phyloP scores from a whole-genome alignment of 2,329 filamentous ascomycete species.

The Fusarium sp. region DNA sequence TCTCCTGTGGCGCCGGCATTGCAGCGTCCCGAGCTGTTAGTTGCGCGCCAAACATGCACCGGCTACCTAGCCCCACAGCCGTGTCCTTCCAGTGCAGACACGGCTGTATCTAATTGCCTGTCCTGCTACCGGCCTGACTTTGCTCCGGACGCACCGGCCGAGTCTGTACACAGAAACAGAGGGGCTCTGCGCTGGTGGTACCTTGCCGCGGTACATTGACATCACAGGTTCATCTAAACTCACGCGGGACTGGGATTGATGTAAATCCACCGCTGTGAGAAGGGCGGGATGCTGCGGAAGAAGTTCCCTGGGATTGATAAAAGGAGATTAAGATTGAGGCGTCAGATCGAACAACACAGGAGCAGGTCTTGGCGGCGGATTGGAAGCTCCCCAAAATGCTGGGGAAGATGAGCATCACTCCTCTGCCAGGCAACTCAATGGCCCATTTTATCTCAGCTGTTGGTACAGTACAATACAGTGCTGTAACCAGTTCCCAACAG shows the following conservation, averaged over 20 bases:
- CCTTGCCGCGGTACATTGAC: conserved; percentile 1
- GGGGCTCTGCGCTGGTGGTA: conserved; percentile 4
- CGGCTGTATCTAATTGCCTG: conserved; percentile 20
- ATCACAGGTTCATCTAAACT: conserved; percentile 15
- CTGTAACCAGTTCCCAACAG: conserved; percentile 21
- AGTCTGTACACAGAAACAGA: conserved; percentile 18
- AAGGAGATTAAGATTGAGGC: conserved; percentile 4
- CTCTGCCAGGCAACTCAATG: conserved; percentile 6
- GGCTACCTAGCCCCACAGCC: conserved; percentile 28
- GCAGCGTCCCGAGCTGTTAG: conserved; percentile 39
- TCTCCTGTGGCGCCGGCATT: conserved; percentile 42
- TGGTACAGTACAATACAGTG: conserved; percentile 3
- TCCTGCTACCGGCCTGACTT: conserved; percentile 27
- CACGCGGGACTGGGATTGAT: conserved; percentile 3
- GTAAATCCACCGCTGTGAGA: neutral
- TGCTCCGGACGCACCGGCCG: conserved; percentile 38
- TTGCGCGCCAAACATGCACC: conserved; percentile 34
- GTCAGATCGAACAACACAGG: conserved; percentile 14
- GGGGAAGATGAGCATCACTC: conserved; percentile 22
- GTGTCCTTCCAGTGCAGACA: conserved; percentile 9
- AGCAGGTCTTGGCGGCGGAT: conserved; percentile 24
- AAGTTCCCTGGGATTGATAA: conserved; percentile 1
- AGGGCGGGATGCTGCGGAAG: conserved; percentile 19
- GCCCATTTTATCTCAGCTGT: conserved; percentile 18
- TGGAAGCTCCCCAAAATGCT: conserved; percentile 11